Evolutionary conservation across 768 basidiomycete species (phyloP), one percentile per base, ranked within the genome.

Genomic region (Phallus indusiatus): DNA sequence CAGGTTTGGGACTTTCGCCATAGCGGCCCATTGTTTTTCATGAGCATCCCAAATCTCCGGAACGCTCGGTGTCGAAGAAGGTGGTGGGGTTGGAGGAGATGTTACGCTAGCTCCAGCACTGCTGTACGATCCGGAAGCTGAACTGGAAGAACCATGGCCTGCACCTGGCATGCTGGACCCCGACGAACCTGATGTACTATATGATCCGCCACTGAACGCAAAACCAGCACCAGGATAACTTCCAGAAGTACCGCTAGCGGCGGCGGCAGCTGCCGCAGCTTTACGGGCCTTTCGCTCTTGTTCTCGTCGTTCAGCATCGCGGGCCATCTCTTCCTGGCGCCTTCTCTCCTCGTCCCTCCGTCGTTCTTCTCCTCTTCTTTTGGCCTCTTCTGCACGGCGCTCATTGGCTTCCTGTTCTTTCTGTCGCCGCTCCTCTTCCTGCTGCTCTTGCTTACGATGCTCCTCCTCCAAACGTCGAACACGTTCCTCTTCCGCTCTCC

Each of bases 401-500:
- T 52, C 50, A 46, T 56, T 53, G n/a, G 42, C 24, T n/a, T 51
- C 59, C 16, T 56, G 51, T 28, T 63, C 62, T 17, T 42, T 54
- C 10, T 33, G 47, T 8, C 46, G 46, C n/a, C 56, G 56, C 22
- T 47, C 28, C 17, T 18, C 54, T 36, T 46, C 54, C 16, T 36
- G 14, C 8, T 21, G 56, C 28, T 61, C 60, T 7, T 49, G 59
- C 28, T 62, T 36, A 2, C 46, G 34, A 21, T 55, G 48, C 20
- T 59, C 22, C 20, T 49, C 34, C 5, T 35, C 61, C 58, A 42
- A 42, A 17, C 56, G 60, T 51, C 47, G 18, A 28, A 42, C 16
- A 16, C 46, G 49, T 55, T 61, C 62, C 64, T 87, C 83, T 20
- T 77, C 82, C 61, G 85, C 83, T 16, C 80, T 80, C 33, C 83